These are phyloP conservation scores for Bipolaris cookei DNA, from an alignment of 2,329 filamentous ascomycete genomes.

Conservation along the genomic window DNA sequence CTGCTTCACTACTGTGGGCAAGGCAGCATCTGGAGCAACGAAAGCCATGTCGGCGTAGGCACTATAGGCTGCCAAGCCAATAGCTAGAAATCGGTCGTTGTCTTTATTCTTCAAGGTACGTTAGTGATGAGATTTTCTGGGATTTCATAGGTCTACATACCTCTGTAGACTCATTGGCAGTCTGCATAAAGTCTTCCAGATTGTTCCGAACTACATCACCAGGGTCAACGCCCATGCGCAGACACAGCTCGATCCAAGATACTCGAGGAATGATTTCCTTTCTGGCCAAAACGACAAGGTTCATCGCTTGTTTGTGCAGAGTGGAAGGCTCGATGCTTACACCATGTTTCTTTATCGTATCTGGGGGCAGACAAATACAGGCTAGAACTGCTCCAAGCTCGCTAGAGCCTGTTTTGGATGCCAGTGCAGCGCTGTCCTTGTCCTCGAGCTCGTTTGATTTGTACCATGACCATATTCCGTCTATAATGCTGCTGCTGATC, in stretches of 20 bases:
- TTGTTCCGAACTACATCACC: conserved; percentile 73
- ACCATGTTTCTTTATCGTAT: conserved; percentile 57
- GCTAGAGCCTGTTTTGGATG: conserved; percentile 68
- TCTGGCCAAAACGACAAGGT: conserved; percentile 78
- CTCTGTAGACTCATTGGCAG: conserved; percentile 66
- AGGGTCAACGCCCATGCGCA: conserved; percentile 81
- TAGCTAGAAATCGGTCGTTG: conserved; percentile 37
- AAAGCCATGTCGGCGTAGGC: conserved; percentile 92
- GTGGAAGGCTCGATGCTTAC: conserved; percentile 55
- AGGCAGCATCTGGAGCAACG: conserved; percentile 83
- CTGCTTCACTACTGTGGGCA: conserved; percentile 75
- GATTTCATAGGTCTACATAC: conserved; percentile 52
- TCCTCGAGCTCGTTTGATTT: conserved; percentile 70
- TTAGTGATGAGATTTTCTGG: conserved; percentile 4
- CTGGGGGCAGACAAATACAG: conserved; percentile 66
- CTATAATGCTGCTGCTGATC: conserved; percentile 69
- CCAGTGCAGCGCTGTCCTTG: conserved; percentile 75
- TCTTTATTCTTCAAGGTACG: conserved; percentile 22
- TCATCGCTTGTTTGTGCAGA: conserved; percentile 74
- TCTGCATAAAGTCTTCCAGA: conserved; percentile 68
- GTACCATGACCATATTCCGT: conserved; percentile 82
- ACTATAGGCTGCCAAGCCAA: conserved; percentile 76
- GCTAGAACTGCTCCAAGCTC: conserved; percentile 68
- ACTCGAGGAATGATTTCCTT: conserved; percentile 76
- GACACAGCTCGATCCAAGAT: conserved; percentile 88